These are phyloP conservation scores for Cladophialophora carrionii DNA, from an alignment of 2,329 filamentous ascomycete genomes.

Conservation along the genomic window DNA sequence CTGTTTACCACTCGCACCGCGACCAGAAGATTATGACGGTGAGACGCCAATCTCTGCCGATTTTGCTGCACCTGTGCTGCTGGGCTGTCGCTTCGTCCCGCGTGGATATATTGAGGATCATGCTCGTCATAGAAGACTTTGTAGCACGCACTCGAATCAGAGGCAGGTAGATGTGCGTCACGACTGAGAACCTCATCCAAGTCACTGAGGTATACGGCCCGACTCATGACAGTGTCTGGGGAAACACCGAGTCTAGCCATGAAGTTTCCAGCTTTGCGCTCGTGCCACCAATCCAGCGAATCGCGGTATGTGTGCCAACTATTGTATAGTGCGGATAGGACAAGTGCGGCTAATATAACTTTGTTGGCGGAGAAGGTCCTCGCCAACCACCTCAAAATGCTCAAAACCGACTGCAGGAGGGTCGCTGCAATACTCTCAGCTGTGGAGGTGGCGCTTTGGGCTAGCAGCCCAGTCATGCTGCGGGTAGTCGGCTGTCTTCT, in stretches of 20 bases:
- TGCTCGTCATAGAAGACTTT: constrained; percentile 50
- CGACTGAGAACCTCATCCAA: constrained; percentile 62
- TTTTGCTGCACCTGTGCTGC: constrained; percentile 67
- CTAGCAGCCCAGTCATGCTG: constrained; percentile 69
- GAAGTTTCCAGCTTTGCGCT: constrained; percentile 76
- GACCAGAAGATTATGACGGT: constrained; percentile 87
- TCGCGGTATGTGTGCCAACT: constrained; percentile 73
- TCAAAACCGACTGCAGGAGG: constrained; percentile 76
- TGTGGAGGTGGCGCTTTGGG: constrained; percentile 73
- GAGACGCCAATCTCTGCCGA: constrained; percentile 78
- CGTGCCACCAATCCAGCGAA: constrained; percentile 78
- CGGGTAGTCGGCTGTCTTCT: constrained; percentile 45
- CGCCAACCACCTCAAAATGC: constrained; percentile 66
- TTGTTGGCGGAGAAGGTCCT: constrained; percentile 72
- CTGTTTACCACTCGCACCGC: constrained; percentile 87
- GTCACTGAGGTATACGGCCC: constrained; percentile 80
- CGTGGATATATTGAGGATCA: constrained; percentile 42
- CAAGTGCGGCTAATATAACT: constrained; percentile 70
- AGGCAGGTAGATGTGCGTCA: constrained; percentile 37
- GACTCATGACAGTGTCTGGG: constrained; percentile 79
- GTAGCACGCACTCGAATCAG: constrained; percentile 46
- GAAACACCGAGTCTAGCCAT: constrained; percentile 80
- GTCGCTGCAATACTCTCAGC: constrained; percentile 74
- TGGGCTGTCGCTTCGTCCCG: constrained; percentile 34
- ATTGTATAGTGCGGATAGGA: constrained; percentile 72